Evolutionary conservation across 1,139 yeast genomes (phyloP).

Genomic region (Arxiozyma heterogenica): DNA sequence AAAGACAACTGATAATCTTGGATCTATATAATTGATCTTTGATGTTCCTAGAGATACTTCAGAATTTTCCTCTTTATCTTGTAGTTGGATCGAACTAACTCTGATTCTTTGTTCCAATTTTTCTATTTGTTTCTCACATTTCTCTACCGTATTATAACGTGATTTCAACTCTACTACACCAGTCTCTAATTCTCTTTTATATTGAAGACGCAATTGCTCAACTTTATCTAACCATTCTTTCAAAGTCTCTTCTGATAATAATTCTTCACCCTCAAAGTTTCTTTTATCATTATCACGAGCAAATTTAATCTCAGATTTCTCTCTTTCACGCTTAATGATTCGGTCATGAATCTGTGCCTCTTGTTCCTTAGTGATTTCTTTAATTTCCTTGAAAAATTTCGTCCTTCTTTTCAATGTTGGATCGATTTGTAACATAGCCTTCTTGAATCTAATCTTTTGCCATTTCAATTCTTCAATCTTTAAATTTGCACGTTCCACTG

Average conservation of each 20-base stretch:
- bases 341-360: conserved; percentile 48
- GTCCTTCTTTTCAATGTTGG: conserved; percentile 45
- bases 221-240: conserved; percentile 51
- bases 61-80: conserved; percentile 90
- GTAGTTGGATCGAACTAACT: conserved; percentile 62
- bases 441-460: conserved; percentile 70
- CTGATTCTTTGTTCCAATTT: conserved; percentile 62
- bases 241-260: conserved; percentile 46
- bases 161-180: conserved; percentile 53
- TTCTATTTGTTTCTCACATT: conserved; percentile 63
- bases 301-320: conserved; percentile 55
- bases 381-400: conserved; percentile 57
- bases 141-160: conserved; percentile 50
- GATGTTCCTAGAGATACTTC: conserved; percentile 91
- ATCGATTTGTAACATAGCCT: conserved; percentile 61
- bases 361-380: conserved; percentile 61
- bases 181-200: conserved; percentile 49
- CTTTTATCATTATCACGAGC: conserved; percentile 71
- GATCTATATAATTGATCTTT: conserved; percentile 91
- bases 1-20: conserved; percentile 83
- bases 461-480: conserved; percentile 70
- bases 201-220: conserved; percentile 47
- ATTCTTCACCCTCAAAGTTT: conserved; percentile 45
- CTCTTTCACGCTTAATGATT: conserved; percentile 50
- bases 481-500: conserved; percentile 71